Evolutionary conservation across 2,329 filamentous ascomycete species (phyloP).

Genomic region (Aspergillus flavus): DNA sequence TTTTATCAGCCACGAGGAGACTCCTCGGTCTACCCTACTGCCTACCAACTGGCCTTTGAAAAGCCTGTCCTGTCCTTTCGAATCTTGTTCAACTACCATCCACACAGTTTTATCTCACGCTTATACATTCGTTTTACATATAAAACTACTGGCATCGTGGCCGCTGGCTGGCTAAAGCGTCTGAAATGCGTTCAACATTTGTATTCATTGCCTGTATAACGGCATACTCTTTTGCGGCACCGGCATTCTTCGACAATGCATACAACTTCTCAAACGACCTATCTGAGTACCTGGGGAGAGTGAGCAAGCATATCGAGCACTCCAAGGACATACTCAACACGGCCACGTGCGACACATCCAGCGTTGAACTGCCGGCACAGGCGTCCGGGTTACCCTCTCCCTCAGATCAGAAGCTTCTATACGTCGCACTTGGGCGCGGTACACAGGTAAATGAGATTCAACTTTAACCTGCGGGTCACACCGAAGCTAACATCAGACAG

Average conservation of each 20-base stretch:
- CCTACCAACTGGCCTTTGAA: not conserved
- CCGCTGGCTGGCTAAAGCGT: conserved; percentile 7
- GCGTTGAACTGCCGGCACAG: conserved; percentile 47
- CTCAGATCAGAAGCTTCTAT: conserved; percentile 65
- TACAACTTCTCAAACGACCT: conserved; percentile 45
- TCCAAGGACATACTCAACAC: conserved; percentile 22
- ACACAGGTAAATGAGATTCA: conserved; percentile 54
- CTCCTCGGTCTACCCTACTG: not conserved
- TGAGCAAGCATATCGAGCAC: conserved; percentile 42
- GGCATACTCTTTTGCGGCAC: conserved; percentile 37
- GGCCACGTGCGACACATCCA: conserved; percentile 38
- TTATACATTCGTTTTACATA: not conserved
- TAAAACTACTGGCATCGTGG: not conserved
- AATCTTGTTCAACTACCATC: too few relatives aligned
- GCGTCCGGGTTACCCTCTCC: conserved; percentile 63
- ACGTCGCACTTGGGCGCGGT: conserved; percentile 84
- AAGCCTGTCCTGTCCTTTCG: not conserved
- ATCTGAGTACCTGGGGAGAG: conserved; percentile 42
- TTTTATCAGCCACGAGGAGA: not conserved
- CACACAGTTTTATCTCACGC: not conserved
- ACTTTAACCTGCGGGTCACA: not conserved
- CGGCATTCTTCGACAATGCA: conserved; percentile 34
- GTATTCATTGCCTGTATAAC: conserved; percentile 34
- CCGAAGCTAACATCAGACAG: conserved; percentile 49
- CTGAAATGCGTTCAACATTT: conserved; percentile 25